Evolutionary conservation across 352 stramenopile species (phyloP), one percentile per base, ranked within the genome.

Genomic region (Phytopythium delawarense): DNA sequence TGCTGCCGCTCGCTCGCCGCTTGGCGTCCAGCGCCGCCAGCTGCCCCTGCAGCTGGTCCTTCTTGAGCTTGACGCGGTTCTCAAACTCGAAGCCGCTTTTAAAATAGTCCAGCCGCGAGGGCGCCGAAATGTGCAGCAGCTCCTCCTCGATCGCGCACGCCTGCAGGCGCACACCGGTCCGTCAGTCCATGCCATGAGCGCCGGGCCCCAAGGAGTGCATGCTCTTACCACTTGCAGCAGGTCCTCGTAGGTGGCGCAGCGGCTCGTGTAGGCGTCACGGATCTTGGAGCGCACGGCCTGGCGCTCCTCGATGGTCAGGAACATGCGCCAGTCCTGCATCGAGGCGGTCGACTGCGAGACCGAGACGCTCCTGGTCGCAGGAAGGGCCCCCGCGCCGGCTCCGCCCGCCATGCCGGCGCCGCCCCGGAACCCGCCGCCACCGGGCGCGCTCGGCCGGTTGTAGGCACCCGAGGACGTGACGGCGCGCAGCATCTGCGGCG

Each of bases 41-140:
- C 62, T 95, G 86, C 13, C 87, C 87, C 70, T 96, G 84, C 45
- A 96, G 66, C 40, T 96, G 88, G 59, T 96, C 84, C 57, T 92
- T 92, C 75, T 96, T 96, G 54, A 95, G 73, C 65, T 94, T 93
- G 40, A 96, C 88, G 60, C 85, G 88, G 66, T 93, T 94, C 67
- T 96, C 85, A 64, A 96, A 96, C 75, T 95, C 86, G 64, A 94
- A 94, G 64, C 88, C 88, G 70, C 86, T 93, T 75, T 96, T 96
- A 57, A 96, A 96, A 76, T 96, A 96, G 62, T 96, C 88, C 9
- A 96, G 72, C 62, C 88, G 81, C 60, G 85, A 95, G 61, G 85
- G 88, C 34, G 88, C 85, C 56, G 88, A 92, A 57, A 96, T 96
- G 63, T 96, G 88, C 57, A 96, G 70, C 66, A 96, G 67, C 61